A percentile compares a stretch with the other conserved stretches of the same genome.
These are phyloP conservation scores for carrot (Daucus carota) DNA, from an alignment of 129 eudicot species.

Conservation along the genomic window DH1_v3.0 NC_030383.2:1441001-1441500, in stretches of 20 bases:
- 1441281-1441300: neutral
- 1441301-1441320: neutral
- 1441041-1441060: conserved; percentile 61
- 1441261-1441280: conserved; percentile 17
- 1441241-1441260: conserved; percentile 8
- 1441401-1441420: neutral
- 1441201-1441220: neutral
- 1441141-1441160: conserved; percentile 20
- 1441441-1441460: too few relatives aligned
- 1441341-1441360: neutral
- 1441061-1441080: conserved; percentile 55
- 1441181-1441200: conserved; percentile 1
- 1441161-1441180: conserved; percentile 9
- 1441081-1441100: conserved; percentile 48
- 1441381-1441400: neutral
- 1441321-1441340: neutral
- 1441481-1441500: too few relatives aligned
- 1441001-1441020: conserved; percentile 47
- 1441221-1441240: conserved; percentile 5
- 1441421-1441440: too few relatives aligned
- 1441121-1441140: conserved; percentile 32
- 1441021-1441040: conserved; percentile 38
- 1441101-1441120: conserved; percentile 40
- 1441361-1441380: neutral
- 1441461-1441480: too few relatives aligned